phyloP scores from a whole-genome alignment of 345 rosid genomes.

The Citropsis articulata region DNA sequence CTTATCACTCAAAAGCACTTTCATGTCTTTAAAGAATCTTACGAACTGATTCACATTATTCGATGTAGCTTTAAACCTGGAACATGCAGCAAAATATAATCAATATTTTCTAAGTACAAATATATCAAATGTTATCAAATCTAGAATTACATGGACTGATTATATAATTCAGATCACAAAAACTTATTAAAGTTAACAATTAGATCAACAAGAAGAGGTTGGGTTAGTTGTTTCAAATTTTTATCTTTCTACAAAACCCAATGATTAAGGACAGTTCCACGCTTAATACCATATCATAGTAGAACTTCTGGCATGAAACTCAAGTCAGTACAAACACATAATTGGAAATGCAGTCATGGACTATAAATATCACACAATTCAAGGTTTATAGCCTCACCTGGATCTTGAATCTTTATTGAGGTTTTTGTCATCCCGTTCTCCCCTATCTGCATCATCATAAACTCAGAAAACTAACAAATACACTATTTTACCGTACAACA shows the following conservation, averaged over 20 bases:
- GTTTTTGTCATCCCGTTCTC: slow-evolving; percentile 22
- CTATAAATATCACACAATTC: slow-evolving; percentile 1
- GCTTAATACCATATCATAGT: neutral
- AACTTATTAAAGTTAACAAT: neutral
- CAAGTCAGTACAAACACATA: neutral
- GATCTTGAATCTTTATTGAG: slow-evolving; percentile 20
- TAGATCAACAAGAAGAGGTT: neutral
- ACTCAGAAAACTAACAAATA: neutral
- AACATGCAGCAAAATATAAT: slow-evolving; percentile 1
- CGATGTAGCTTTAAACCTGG: slow-evolving; percentile 32
- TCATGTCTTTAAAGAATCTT: slow-evolving; percentile 58
- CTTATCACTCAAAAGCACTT: slow-evolving; percentile 56
- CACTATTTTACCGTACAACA: no score
- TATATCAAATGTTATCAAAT: neutral
- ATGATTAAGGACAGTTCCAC: neutral
- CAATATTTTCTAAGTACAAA: neutral
- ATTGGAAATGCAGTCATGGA: neutral
- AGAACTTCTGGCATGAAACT: neutral
- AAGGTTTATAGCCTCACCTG: slow-evolving; percentile 31
- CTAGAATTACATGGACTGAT: neutral
- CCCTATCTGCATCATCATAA: slow-evolving; percentile 33
- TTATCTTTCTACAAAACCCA: neutral
- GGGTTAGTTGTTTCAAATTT: neutral
- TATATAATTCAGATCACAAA: neutral
- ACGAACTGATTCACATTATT: slow-evolving; percentile 42